Base-by-base conservation (phyloP, 1,139 yeast genomes). In the Kazachstania sp. region DNA sequence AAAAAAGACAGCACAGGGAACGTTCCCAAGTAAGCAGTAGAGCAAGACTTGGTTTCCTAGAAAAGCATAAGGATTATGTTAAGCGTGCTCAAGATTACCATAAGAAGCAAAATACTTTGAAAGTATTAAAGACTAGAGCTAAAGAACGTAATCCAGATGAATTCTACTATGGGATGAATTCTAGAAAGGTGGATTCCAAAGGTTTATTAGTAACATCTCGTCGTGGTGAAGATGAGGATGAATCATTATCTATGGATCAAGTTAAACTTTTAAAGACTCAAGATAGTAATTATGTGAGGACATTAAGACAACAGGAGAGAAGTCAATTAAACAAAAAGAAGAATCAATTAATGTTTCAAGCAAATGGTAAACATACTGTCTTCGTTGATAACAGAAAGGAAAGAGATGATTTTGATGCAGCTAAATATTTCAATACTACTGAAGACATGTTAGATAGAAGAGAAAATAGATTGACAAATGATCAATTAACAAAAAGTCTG, bases 1-100 rank as follows among this genome's bases (percentile, higher is more conserved):
- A 92, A 68, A 92, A 92, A 71, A 92, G 87, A 61, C 97, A 92
- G 72, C 98, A 92, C 61, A 73, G 88, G 54, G 98, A 92, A 70
- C 79, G 98, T 61, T 78, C 95, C 9, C 98, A 92, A 67, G 83
- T 88, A 2, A 72, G 71, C 43, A 81, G 79, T 44, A 75, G 98
- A 51, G 73, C 79, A 58, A 77, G 76, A 61, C 81, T 75, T 67
- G 97, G 97, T 36, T 78, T 88, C 35, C 74, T 92, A 45, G 97
- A 92, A 67, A 92, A 92, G 76, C 94, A 92, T 73, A 90, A 90
- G 68, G 98, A 92, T 67, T 92, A 92, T 67, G 79, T 78, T 58
- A 76, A 87, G 44, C 79, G 98, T 67, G 95, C 97, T 1, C 81
- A 78, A 43, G 95, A 92, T 64, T 88, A 74, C 63, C 97, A 92